Percentiles rank a stretch among this genome's conserved stretches.
Conservation (phyloP, 2,329 filamentous ascomycete species). For the Hypoxylon sp. region DNA sequence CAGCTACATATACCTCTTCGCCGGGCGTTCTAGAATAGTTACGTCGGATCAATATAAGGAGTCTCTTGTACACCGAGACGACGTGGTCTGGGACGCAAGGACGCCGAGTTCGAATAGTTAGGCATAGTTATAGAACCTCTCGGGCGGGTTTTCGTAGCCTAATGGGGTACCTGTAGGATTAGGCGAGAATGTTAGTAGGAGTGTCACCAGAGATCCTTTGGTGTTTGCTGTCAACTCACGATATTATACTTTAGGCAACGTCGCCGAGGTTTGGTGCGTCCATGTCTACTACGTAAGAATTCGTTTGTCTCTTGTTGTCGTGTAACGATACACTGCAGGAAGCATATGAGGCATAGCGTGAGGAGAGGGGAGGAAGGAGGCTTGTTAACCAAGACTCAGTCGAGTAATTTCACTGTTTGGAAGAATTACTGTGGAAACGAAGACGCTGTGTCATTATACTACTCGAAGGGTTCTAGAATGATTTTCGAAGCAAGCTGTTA, state of each 20-base stretch:
- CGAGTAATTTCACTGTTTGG: neutral
- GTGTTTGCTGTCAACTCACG: conserved; percentile 23
- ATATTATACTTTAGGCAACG: neutral
- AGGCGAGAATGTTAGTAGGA: neutral
- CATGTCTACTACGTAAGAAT: neutral
- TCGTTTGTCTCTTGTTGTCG: conserved; percentile 15
- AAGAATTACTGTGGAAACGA: neutral
- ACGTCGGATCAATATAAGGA: neutral
- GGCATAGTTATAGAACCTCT: neutral
- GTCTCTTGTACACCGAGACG: too few species aligned
- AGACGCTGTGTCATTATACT: neutral
- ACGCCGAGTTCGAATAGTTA: neutral
- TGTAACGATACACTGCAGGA: conserved; percentile 18
- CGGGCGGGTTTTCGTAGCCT: neutral
- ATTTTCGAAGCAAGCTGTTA: conserved; percentile 16
- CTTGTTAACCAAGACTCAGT: neutral
- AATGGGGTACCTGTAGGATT: neutral
- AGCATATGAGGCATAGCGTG: conserved; percentile 12
- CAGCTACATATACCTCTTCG: neutral
- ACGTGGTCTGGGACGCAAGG: neutral
- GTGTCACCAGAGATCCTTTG: neutral
- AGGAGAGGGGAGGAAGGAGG: neutral
- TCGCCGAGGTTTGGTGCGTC: neutral
- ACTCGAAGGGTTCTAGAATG: conserved; percentile 18
- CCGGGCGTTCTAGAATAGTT: neutral